Base-by-base conservation (phyloP, 2,329 filamentous ascomycete genomes). In the Pyrenophora teres region DNA sequence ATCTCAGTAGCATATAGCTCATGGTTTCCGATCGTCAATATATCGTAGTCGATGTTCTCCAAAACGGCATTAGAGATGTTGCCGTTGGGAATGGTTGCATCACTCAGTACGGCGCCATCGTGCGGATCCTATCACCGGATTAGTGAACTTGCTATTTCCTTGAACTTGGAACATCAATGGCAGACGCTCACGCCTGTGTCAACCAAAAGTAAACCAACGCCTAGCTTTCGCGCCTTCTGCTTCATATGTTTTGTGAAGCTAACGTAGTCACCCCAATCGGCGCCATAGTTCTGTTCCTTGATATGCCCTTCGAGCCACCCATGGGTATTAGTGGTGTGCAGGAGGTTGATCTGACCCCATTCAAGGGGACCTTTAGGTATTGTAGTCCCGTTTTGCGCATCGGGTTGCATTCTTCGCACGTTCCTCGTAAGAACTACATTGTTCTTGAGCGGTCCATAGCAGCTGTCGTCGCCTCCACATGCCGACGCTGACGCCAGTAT, bases 331-430 rank as follows among this genome's bases (percentile, higher is more conserved):
- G 82, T 85, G 1, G 83, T 86, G 59, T 86, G 84, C 19, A 87
- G 77, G 73, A 96, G 83, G 61, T 87, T 87, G 60, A 87, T 69
- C 65, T 87, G 81, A 2, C 84, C 84, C 84, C 84, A 87, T 75
- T 83, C 81, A 6, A 86, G 72, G 16, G 70, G 75, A 13, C 58
- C 69, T 35, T 63, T 70, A 3, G 76, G 75, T 9, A 59, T 56
- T 4, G 68, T 65, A 2, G 71, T 71, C 0, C 76, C 69, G 43
- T 74, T 74, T 46, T 70, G 70, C 12, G 76, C 73, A 48, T 77
- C 76, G 6, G 76, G 76, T 54, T 78, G 76, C 75, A 77, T 77
- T 5, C 76, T 74, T 16, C 70, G 68, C 13, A 77, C 70, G 50
- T 74, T 68, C 9, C 76, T 68, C 2, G 75, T 76, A 33, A 76